Conservation (phyloP, 2,329 filamentous ascomycete species). For the Whalleya microplaca region DNA sequence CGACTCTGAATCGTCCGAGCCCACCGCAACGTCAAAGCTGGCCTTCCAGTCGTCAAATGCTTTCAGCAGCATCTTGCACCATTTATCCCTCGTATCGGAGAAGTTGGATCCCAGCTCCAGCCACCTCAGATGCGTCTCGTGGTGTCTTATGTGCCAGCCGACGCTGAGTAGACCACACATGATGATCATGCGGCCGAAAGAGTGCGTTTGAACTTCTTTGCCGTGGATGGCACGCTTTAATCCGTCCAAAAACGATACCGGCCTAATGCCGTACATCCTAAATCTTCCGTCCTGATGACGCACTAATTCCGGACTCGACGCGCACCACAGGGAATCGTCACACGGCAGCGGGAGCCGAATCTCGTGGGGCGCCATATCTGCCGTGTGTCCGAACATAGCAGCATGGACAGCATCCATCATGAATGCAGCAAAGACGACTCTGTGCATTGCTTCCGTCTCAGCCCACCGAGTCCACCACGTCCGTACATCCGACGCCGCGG, state of each 20-base stretch:
- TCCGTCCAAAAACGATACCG: constrained; percentile 80
- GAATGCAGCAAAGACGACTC: constrained; percentile 87
- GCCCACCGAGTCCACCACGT: constrained; percentile 87
- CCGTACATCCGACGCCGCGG: constrained; percentile 44
- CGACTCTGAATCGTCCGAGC: constrained; percentile 41
- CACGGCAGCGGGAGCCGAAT: constrained; percentile 85
- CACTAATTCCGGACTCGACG: constrained; percentile 76
- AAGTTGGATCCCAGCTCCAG: constrained; percentile 68
- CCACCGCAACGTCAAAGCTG: constrained; percentile 76
- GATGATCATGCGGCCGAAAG: constrained; percentile 85
- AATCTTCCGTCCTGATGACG: constrained; percentile 76
- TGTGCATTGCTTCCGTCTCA: constrained; percentile 81
- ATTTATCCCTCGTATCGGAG: constrained; percentile 69
- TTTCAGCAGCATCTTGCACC: constrained; percentile 74
- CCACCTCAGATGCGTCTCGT: constrained; percentile 82
- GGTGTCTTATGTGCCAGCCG: constrained; percentile 87
- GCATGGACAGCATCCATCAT: constrained; percentile 88
- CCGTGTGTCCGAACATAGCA: constrained; percentile 89
- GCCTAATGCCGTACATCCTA: constrained; percentile 77
- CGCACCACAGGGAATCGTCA: constrained; percentile 85
- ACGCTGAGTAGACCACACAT: constrained; percentile 91
- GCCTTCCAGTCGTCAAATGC: constrained; percentile 88
- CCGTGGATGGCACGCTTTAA: constrained; percentile 83
- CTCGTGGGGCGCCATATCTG: constrained; percentile 89
- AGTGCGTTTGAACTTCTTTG: constrained; percentile 80